Evolutionary conservation across 1,284 basidiomycete genomes (phyloP).

Genomic region (Boletus semigastroideus): DNA sequence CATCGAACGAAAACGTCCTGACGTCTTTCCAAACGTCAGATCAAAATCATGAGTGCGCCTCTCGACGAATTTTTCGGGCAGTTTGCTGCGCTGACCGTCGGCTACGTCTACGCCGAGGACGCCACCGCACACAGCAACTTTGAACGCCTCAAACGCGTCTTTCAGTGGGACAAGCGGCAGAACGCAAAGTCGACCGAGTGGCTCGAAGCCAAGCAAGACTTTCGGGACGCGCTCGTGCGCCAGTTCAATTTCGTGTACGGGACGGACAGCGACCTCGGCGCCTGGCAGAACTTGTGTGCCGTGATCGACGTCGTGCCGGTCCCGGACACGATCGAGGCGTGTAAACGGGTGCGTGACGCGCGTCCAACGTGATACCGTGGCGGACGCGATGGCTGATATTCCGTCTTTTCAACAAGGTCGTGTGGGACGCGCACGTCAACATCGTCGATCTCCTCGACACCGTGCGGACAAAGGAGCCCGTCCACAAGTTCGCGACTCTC

Average conservation of each 20-base stretch:
- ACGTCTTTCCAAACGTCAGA: no score
- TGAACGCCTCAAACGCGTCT: conserved; percentile 3
- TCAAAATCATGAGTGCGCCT: conserved; percentile 8
- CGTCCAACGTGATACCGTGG: no score
- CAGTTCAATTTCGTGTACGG: conserved; percentile 14
- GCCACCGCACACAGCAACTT: conserved; percentile 15
- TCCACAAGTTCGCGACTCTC: conserved; percentile 8
- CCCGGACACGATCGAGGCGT: conserved; percentile 7
- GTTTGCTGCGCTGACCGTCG: conserved; percentile 11
- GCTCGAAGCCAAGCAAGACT: no score
- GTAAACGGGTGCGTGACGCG: conserved; percentile 6
- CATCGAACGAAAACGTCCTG: no score
- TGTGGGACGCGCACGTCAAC: conserved; percentile 19
- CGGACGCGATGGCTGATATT: no score
- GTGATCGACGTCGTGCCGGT: conserved; percentile 12
- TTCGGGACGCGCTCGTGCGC: conserved; percentile 11
- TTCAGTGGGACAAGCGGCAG: no score
- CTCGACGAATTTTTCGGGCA: conserved; percentile 16
- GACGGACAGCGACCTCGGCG: background rate
- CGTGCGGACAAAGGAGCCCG: conserved; percentile 4
- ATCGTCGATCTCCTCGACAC: conserved; percentile 17
- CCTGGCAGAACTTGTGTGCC: conserved; percentile 16
- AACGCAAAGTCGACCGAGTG: no score
- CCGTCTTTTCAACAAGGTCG: conserved; percentile 1
- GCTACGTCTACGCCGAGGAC: conserved; percentile 5